Evolutionary conservation across 176 grass and related monocot genomes (phyloP).

Genomic region (Sorghum bicolor): Sorghum_bicolor_NCBIv3 NC_012872.2:71177001-71177500

Average conservation of each 20-base stretch:
- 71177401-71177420: no score
- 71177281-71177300: no score
- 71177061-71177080: not conserved
- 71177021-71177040: not conserved
- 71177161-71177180: not conserved
- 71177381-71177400: no score
- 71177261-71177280: not conserved
- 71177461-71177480: no score
- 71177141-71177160: conserved; percentile 4
- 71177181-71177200: not conserved
- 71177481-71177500: no score
- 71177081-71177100: conserved; percentile 25
- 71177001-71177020: conserved; percentile 15
- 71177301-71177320: not conserved
- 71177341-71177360: no score
- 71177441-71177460: no score
- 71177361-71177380: no score
- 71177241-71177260: not conserved
- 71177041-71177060: conserved; percentile 2
- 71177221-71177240: conserved; percentile 7
- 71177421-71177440: no score
- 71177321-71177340: no score
- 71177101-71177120: not conserved
- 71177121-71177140: conserved; percentile 6
- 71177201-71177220: not conserved